phyloP scores from a whole-genome alignment of 2,329 filamentous ascomycete genomes.

The Verticillium nonalfalfae region DNA sequence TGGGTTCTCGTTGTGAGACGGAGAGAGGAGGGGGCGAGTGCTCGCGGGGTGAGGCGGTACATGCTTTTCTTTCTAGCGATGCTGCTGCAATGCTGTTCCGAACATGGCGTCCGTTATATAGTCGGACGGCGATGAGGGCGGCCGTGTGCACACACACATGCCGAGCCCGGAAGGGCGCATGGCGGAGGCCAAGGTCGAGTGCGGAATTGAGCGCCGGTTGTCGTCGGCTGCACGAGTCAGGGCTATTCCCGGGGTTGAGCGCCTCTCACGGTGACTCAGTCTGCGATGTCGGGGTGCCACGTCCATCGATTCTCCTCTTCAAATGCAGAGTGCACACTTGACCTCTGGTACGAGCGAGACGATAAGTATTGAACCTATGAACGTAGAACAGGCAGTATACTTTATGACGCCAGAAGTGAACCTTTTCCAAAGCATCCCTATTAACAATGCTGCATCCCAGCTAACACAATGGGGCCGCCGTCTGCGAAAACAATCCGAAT shows the following conservation, averaged over 20 bases:
- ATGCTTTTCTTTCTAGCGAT: not conserved
- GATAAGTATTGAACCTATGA: too few relatives aligned
- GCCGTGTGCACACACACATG: not conserved
- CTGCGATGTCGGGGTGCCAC: not conserved
- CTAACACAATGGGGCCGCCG: not conserved
- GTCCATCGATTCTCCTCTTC: too few relatives aligned
- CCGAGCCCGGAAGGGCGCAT: not conserved
- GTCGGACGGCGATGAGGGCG: not conserved
- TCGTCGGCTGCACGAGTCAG: not conserved
- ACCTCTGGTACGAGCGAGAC: too few relatives aligned
- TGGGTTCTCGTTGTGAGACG: too few relatives aligned
- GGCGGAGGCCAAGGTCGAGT: not conserved
- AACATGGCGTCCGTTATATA: not conserved
- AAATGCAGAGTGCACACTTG: too few relatives aligned
- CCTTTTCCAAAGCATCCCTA: not conserved
- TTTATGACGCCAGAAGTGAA: not conserved
- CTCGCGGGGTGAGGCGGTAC: not conserved
- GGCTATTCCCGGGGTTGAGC: not conserved
- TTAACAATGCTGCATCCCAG: not conserved
- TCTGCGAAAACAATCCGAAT: not conserved
- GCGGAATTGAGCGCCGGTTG: not conserved
- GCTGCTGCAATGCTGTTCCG: too few relatives aligned
- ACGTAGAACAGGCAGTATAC: not conserved
- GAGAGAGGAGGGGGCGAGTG: not conserved
- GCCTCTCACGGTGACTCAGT: not conserved